A percentile compares a stretch with the other conserved stretches of the same genome.
These are phyloP conservation scores for Piedraia hortae DNA, from an alignment of 2,329 filamentous ascomycete genomes.

Conservation along the genomic window DNA sequence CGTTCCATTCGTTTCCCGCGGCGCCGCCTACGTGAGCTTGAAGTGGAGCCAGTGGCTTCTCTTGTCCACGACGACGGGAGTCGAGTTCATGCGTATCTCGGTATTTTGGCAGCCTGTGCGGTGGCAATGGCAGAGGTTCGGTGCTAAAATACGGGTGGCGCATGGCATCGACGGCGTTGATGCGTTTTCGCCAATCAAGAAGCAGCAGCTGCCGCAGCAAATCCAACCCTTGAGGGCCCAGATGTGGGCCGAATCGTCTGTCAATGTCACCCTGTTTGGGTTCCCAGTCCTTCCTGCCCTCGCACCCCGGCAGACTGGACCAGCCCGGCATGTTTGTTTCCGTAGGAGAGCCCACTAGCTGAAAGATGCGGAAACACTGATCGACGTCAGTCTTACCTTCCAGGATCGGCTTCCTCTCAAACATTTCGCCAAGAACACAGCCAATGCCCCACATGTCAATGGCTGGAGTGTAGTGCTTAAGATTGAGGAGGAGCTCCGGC, in stretches of 20 bases:
- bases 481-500: slow-evolving; percentile 66
- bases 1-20: slow-evolving; percentile 45
- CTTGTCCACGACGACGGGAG: slow-evolving; percentile 53
- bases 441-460: slow-evolving; percentile 97
- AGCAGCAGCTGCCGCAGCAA: slow-evolving; percentile 58
- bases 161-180: slow-evolving; percentile 83
- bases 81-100: slow-evolving; percentile 96
- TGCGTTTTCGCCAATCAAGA: slow-evolving; percentile 65
- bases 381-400: slow-evolving; percentile 68
- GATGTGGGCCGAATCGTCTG: slow-evolving; percentile 32
- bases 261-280: slow-evolving; percentile 36
- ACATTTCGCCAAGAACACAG: slow-evolving; percentile 98
- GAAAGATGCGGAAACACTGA: slow-evolving; percentile 83
- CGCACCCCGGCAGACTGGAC: slow-evolving; percentile 54
- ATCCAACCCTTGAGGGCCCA: slow-evolving; percentile 37
- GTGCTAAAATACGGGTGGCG: slow-evolving; percentile 77
- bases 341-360: slow-evolving; percentile 66
- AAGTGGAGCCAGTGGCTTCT: slow-evolving; percentile 57
- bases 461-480: slow-evolving; percentile 81
- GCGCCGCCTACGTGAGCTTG: slow-evolving; percentile 80
- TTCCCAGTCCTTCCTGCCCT: slow-evolving; percentile 37
- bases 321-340: slow-evolving; percentile 86
- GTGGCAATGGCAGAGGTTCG: slow-evolving; percentile 47
- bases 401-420: slow-evolving; percentile 74
- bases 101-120: slow-evolving; percentile 69